Evolutionary conservation across 2,329 filamentous ascomycete genomes (phyloP), one percentile per base, ranked within the genome.

Genomic region (Endoconidiophora polonica): DNA sequence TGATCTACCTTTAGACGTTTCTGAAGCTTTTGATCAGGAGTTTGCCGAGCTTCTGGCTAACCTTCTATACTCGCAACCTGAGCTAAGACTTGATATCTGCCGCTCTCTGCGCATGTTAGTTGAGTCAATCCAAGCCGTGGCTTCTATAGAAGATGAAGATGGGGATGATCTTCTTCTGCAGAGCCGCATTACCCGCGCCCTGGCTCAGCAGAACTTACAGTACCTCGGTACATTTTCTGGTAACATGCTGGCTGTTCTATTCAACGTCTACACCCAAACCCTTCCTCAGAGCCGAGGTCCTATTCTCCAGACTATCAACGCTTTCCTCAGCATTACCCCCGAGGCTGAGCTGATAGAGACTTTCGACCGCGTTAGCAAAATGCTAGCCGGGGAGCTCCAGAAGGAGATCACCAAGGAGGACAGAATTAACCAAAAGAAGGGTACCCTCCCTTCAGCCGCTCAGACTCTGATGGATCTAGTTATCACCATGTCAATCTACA

Each of bases 261-360:
- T 98, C 72, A 98, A 98, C 61, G 90, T 98, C 42, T 98, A 98
- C 68, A 94, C 85, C 56, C 85, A 95, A 64, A 98, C 91, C 1
- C 72, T 98, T 23, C 90, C 91, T 2, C 86, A 95, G 60, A 91
- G 86, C 59, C 77, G 91, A 57, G 88, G 86, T 0, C 86, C 85
- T 18, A 91, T 98, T 49, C 70, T 98, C 33, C 85, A 90, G 62
- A 94, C 88, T 55, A 91, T 96, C 68, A 95, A 96, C 65, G 80
- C 86, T 4, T 96, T 88, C 65, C 69, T 98, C 52, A 94, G 88
- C 68, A 84, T 96, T 58, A 86, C 86, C 0, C 83, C 86, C 0
- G 73, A 69, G 10, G 62, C 75, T 55, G 88, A 95, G 62, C 72
- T 96, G 18, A 82, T 84, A 59, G 83, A 86, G 55, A 96, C 90